Base-by-base conservation (phyloP, 176 grass and related monocot genomes). In the Aegilops speltoides region DNA sequence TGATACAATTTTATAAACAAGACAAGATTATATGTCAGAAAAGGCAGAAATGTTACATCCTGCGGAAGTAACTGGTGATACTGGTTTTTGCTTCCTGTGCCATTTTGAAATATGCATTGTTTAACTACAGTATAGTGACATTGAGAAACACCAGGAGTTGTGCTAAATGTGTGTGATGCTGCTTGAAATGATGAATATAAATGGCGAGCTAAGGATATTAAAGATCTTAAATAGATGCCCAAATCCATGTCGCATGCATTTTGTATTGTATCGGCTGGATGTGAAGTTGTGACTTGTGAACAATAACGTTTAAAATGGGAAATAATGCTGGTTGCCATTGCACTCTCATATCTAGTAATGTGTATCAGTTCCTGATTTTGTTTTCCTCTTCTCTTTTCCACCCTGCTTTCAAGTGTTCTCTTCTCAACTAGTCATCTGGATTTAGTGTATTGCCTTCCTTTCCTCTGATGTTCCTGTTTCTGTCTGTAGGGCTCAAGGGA, bases 401-500 rank as follows among this genome's bases (percentile, higher is more conserved):
- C 24, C 17, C 2, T 80, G 19, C 63, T 79, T 76, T 50, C 24
- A 43, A 46, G 11, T 10, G 2, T 15, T 73, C 29, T 29, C 29
- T 29, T 29, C 29, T 29, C 29, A 29, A n/a, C n/a, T n/a, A n/a
- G n/a, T n/a, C n/a, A n/a, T n/a, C n/a, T n/a, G n/a, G n/a, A n/a
- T n/a, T n/a, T n/a, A n/a, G n/a, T n/a, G n/a, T n/a, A n/a, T n/a
- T 83, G 6, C 33, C 77, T 68, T 69, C 19, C 15, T 84, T 86
- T 59, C 62, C 25, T 83, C 77, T 33, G 7, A 65, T 64, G 4
- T 88, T 29, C 23, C 52, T 83, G 1, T 74, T 62, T 87, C 32
- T 91, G 50, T 46, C 12, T 11, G 45, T 79, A 98, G 96, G 91
- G 23, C 87, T 98, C 26, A 91, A 80, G 88, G 96, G 93, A 29